Percentiles rank a stretch among this genome's conserved stretches.
These are phyloP conservation scores for Aquilaria agallochum DNA, from an alignment of 441 rosid species.

Conservation along the genomic window DNA sequence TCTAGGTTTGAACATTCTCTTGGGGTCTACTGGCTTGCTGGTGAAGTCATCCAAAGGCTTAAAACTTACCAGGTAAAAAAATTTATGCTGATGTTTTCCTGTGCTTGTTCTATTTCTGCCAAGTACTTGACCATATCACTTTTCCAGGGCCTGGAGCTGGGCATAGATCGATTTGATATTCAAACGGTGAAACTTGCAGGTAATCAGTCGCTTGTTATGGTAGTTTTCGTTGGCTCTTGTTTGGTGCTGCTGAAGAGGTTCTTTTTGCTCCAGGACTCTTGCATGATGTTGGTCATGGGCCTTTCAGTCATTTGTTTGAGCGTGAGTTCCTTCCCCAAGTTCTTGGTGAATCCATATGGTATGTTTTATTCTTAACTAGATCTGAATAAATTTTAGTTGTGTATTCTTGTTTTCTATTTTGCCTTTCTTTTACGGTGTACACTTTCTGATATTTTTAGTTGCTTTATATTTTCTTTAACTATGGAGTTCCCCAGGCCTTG, in stretches of 20 bases:
- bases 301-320: constrained; percentile 88
- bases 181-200: constrained; percentile 90
- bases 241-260: constrained; percentile 2
- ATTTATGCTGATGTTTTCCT: background rate
- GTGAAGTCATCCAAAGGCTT: constrained; percentile 57
- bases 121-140: constrained; percentile 2
- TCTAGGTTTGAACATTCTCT: constrained; percentile 91
- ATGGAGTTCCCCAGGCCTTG: too few species aligned
- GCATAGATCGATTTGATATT: constrained; percentile 64
- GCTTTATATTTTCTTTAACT: background rate
- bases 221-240: constrained; percentile 5
- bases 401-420: background rate
- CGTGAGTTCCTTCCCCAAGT: constrained; percentile 77
- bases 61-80: constrained; percentile 49
- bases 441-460: constrained; percentile 3
- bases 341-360: constrained; percentile 45
- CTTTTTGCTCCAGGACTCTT: constrained; percentile 56
- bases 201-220: constrained; percentile 12
- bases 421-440: constrained; percentile 1
- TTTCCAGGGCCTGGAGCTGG: constrained; percentile 70
- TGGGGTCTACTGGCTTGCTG: constrained; percentile 85
- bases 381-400: too few species aligned
- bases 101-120: background rate
- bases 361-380: constrained; percentile 16
- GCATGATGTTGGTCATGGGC: constrained; percentile 92